phyloP scores from a whole-genome alignment of 31 red algal species.

The Asparagopsis taxiformis region DNA sequence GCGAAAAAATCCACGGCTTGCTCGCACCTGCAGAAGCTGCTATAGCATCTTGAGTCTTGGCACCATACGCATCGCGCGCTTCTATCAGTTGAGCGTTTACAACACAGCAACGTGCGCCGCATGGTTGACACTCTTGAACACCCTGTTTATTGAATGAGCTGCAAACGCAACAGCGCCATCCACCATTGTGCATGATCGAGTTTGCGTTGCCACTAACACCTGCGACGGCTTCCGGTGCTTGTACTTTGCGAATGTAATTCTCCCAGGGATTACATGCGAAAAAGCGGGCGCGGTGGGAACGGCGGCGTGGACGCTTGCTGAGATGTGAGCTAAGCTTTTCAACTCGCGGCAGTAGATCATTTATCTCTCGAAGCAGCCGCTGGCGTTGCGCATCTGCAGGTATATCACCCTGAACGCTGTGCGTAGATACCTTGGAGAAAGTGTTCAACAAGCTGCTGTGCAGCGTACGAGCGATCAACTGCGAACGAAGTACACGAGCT shows the following conservation, averaged over 20 bases:
- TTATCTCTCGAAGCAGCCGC: slow-evolving; percentile 32
- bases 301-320: slow-evolving; percentile 16
- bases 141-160: slow-evolving; percentile 18
- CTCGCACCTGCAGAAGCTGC: background rate
- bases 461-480: background rate
- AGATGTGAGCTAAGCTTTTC: slow-evolving; percentile 42
- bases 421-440: background rate
- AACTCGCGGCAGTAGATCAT: slow-evolving; percentile 47
- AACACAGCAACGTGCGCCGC: slow-evolving; percentile 5
- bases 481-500: background rate
- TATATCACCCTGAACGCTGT: background rate
- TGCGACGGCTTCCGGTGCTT: background rate
- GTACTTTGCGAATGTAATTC: slow-evolving; percentile 18
- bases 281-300: slow-evolving; percentile 7
- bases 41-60: slow-evolving; percentile 21
- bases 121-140: slow-evolving; percentile 14
- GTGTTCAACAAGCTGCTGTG: background rate
- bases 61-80: background rate
- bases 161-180: slow-evolving; percentile 43
- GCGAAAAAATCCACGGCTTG: background rate
- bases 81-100: background rate
- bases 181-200: background rate
- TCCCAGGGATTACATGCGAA: slow-evolving; percentile 44
- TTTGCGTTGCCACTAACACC: slow-evolving; percentile 11
- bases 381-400: slow-evolving; percentile 48